phyloP scores from a whole-genome alignment of 2,329 filamentous ascomycete genomes.

The Thyridium curvatum region DNA sequence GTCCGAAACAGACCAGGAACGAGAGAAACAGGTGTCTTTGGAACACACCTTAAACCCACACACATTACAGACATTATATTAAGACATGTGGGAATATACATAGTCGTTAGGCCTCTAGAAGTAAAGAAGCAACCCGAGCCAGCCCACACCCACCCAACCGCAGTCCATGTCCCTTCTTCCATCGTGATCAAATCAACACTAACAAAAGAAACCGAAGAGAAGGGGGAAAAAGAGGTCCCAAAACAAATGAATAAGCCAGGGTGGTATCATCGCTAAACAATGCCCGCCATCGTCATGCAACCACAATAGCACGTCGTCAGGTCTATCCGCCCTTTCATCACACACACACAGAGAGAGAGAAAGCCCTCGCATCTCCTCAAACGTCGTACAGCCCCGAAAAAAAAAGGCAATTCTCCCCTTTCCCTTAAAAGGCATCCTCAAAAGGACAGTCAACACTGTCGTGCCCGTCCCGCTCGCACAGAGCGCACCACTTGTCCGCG shows the following conservation, averaged over 20 bases:
- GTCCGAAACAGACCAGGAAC: too few relatives aligned
- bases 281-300: constrained; percentile 1
- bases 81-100: too few relatives aligned
- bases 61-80: too few relatives aligned
- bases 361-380: not conserved
- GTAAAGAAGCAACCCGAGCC: too few relatives aligned
- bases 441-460: constrained; percentile 93
- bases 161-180: too few relatives aligned
- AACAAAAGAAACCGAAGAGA: too few relatives aligned
- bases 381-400: too few relatives aligned
- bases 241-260: not conserved
- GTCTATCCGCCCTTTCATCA: not conserved
- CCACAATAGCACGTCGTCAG: not conserved
- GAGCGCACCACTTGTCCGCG: constrained; percentile 87
- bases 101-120: too few relatives aligned
- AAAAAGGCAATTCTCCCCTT: not conserved
- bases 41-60: too few relatives aligned
- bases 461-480: constrained; percentile 94
- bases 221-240: not conserved
- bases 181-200: too few relatives aligned
- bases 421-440: constrained; percentile 68
- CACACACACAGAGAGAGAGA: not conserved
- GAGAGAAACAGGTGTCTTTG: too few relatives aligned
- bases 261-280: constrained; percentile 8
- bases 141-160: too few relatives aligned